Base-by-base conservation (phyloP, 208 protist species). In the Herpetomonas samuelpessoai region DNA sequence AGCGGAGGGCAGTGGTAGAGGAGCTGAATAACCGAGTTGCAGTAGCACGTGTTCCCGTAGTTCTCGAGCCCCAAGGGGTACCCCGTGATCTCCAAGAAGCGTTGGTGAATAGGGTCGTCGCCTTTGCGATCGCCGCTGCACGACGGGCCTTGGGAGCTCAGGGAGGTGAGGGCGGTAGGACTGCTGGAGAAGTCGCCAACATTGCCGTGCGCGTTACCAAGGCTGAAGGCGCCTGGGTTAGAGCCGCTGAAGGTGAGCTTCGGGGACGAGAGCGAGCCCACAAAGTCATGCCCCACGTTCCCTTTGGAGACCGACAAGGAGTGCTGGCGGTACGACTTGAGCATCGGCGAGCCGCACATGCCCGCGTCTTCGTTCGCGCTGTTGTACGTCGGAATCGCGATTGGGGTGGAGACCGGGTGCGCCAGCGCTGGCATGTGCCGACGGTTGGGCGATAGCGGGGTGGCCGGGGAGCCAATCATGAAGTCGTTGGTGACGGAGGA, bases 31-130 rank as follows among this genome's bases (percentile, higher is more conserved):
- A 96, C 88, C 1, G 84, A 79, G 73, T 96, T 97, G 65, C 76
- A 81, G 75, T 95, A 97, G 68, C 92, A 97, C 10, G 86, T 96
- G 71, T 93, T 95, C 35, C 89, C 89, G 55, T 88, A 93, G 74
- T 97, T 97, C 67, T 94, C 85, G 10, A 97, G 59, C 4, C 88
- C 91, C 25, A 92, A 57, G 26, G 82, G 82, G 51, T 88, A 67
- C 18, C 84, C 79, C 35, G 73, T 82, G 60, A 91, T 91, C 60
- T 88, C 83, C 26, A 91, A 67, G 44, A 86, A 91, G 22, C 81
- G 77, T 1, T 65, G 73, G 72, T 93, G 80, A 41, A 86, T 70
- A 2, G 60, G 53, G 25, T 39, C 53, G 1, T 30, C 6, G 14
- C 22, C 46, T 57, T 47, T 28, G 45, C 44, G 61, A 27, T 39